These are phyloP conservation scores for Salinomyces thailandicus DNA, from an alignment of 2,329 filamentous ascomycete genomes.

Conservation along the genomic window DNA sequence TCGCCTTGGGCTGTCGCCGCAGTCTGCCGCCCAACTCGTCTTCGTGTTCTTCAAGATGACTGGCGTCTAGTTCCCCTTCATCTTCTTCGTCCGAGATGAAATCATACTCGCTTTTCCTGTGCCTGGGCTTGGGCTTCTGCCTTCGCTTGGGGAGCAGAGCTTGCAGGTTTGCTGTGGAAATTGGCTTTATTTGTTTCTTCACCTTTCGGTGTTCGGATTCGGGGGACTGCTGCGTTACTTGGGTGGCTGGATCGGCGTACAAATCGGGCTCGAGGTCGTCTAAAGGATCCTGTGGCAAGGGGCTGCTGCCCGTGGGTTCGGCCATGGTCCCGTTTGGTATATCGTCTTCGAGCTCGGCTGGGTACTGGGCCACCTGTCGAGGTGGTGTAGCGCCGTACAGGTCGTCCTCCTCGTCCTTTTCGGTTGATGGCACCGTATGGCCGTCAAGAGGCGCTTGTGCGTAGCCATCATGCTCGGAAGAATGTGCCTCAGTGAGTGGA, in stretches of 20 bases:
- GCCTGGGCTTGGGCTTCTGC: constrained; percentile 14
- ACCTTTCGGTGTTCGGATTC: constrained; percentile 4
- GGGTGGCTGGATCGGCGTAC: constrained; percentile 4
- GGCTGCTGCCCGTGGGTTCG: constrained; percentile 35
- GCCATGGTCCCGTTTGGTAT: constrained; percentile 34
- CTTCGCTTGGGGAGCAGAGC: constrained; percentile 34
- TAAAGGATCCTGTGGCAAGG: constrained; percentile 4
- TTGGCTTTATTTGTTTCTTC: constrained; percentile 19
- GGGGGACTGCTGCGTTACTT: constrained; percentile 2
- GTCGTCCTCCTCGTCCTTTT: constrained; percentile 15
- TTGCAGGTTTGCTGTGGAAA: constrained; percentile 36
- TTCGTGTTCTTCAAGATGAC: constrained; percentile 28
- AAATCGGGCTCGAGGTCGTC: constrained; percentile 5
- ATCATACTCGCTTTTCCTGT: constrained; percentile 29
- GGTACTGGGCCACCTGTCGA: neutral
- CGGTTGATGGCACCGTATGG: constrained; percentile 21
- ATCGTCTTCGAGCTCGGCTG: constrained; percentile 9
- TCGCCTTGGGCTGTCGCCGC: constrained; percentile 14
- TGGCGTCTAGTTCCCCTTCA: constrained; percentile 12
- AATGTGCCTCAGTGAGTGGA: constrained; percentile 20
- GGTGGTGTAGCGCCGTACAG: constrained; percentile 13
- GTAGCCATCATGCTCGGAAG: constrained; percentile 17
- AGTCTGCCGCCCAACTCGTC: constrained; percentile 29
- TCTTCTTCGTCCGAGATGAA: constrained; percentile 28
- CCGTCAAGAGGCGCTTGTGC: constrained; percentile 2